Base-by-base conservation (phyloP, 805 yeast genomes). In the Zygotorulaspora sp. region DNA sequence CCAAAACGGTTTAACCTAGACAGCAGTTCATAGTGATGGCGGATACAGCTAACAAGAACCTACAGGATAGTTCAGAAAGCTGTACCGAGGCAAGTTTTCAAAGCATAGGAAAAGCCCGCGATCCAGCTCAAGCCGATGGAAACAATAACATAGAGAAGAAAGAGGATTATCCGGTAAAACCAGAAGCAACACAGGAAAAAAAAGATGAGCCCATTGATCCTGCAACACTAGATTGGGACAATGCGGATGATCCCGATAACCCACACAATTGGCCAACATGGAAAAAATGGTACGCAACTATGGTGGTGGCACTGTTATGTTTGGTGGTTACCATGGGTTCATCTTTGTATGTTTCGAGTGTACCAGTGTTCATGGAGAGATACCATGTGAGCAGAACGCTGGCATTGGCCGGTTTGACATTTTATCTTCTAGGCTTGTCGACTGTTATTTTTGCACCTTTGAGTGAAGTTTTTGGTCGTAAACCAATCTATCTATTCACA, bases 251-350 rank as follows among this genome's bases (percentile, higher is more conserved):
- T 55, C 68, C 66, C 33, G 84, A 55, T 18, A 75, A 80, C 53
- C 90, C 90, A 8, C 68, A 68, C 41, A 82, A 81, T 54, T 83
- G 88, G 88, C 71, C 84, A 3, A 17, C 35, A 3, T 64, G 72
- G 72, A 78, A 72, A 55, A 78, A 73, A 61, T 81, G 89, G 88
- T 55, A 57, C 27, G 63, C 75, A 40, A 81, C 89, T 1, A 72
- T 78, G 76, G 69, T 76, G 4, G 75, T 79, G 10, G 87, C 88
- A 2, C 42, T 66, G 15, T 64, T 77, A 32, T 82, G 89, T 67
- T 67, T 83, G 23, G 82, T 77, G 22, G 81, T 81, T 21, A 76
- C 88, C 0, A 71, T 83, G 56, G 90, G 92, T 16, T 80, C 89
- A 0, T 83, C 90, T 0, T 65, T 83, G 38, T 83, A 69, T 50